Base-by-base conservation (phyloP, 176 grass and related monocot genomes). In the Themeda triandra region DNA sequence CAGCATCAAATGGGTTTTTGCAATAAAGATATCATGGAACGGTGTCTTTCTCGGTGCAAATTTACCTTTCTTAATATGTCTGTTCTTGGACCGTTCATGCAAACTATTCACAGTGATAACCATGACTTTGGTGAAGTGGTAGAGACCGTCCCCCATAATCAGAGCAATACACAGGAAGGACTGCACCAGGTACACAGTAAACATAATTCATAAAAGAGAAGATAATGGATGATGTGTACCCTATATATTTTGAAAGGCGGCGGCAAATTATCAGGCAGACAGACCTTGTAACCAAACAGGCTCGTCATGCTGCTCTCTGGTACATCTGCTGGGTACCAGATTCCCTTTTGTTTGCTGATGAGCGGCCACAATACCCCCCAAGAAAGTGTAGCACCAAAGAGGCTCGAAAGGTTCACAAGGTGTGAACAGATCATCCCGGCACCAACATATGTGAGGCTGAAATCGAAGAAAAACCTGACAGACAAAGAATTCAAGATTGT, bases 361-460 rank as follows among this genome's bases (percentile, higher is more conserved):
- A 94, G 92, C 86, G 95, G 92, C 95, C 95, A 93, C 90, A 98
- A 80, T 70, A 95, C 65, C 28, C 92, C 95, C 92, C 90, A 98
- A 27, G 92, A 98, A 79, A 98, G 70, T 44, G 95, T 58, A 60
- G 95, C 95, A 13, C 95, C 92, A 13, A 91, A 63, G 23, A 98
- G 71, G 46, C 88, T 81, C 5, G 95, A 98, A 15, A 98, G 70
- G 68, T 98, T 98, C 44, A 98, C 95, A 63, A 98, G 87, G 84
- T 95, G 92, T 60, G 95, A 82, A 81, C 95, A 97, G 36, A 97
- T 97, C 94, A 97, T 97, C 28, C 94, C 94, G 1, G 92, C 92
- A 21, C 94, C 94, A 44, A 94, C 92, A 44, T 97, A 97, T 21
- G 95, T 94, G 49, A 95, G 84, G 53, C 92, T 98, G 81, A 91